These are phyloP conservation scores for Phoma sp. DNA, from an alignment of 2,329 filamentous ascomycete genomes.

Conservation along the genomic window DNA sequence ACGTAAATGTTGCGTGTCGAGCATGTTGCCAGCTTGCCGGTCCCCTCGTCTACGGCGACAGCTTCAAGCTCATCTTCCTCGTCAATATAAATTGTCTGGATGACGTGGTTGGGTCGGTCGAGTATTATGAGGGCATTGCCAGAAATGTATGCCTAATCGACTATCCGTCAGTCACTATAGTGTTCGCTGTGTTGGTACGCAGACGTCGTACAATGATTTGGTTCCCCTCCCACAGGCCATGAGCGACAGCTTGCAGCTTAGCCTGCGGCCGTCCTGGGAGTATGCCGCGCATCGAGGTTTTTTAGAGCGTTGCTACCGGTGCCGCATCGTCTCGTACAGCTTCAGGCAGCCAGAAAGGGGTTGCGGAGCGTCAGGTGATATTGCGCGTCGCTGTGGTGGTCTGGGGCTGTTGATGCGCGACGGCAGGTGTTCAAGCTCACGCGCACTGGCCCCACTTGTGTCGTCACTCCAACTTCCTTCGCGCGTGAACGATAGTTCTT, in stretches of 20 bases:
- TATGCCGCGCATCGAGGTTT: constrained; percentile 71
- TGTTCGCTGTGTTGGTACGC: constrained; percentile 2
- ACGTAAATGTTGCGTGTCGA: constrained; percentile 73
- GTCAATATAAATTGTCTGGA: constrained; percentile 92
- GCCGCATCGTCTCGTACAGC: constrained; percentile 25
- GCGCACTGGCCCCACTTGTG: constrained; percentile 45
- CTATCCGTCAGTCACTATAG: constrained; percentile 17
- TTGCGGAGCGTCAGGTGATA: constrained; percentile 3
- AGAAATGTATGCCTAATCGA: constrained; percentile 79
- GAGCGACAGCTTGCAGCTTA: constrained; percentile 78
- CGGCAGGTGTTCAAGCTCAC: constrained; percentile 32
- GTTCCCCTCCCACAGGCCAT: constrained; percentile 74
- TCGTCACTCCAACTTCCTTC: constrained; percentile 12
- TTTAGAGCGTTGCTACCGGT: constrained; percentile 29
- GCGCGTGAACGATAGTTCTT: background rate
- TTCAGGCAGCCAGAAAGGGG: background rate
- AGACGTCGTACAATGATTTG: constrained; percentile 71
- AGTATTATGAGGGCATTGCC: constrained; percentile 88
- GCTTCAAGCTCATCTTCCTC: constrained; percentile 73
- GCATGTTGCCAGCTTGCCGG: constrained; percentile 84
- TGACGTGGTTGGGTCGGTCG: constrained; percentile 72
- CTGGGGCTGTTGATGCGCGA: constrained; percentile 3
- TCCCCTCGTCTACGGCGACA: constrained; percentile 79
- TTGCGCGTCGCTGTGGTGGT: constrained; percentile 9
- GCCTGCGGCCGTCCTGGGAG: constrained; percentile 80